Evolutionary conservation across 441 rosid species (phyloP), one percentile per base, ranked within the genome.

Genomic region (Aquilaria agallochum): DNA sequence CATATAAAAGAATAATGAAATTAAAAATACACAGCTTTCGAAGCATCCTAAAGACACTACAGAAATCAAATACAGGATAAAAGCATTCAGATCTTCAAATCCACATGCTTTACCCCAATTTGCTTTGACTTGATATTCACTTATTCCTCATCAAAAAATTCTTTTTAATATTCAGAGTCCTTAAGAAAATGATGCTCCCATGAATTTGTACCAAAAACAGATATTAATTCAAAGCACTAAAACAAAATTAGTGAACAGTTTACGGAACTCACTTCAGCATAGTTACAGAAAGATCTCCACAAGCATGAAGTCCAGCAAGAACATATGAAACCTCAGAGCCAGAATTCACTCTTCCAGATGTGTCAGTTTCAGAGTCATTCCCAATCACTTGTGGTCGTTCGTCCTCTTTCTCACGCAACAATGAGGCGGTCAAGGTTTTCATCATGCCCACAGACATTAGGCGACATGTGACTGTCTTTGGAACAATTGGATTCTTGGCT

Each of bases 261-360:
- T 46, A 44, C 47, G 48, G 69, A 54, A 83, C 91, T 81, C 74
- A 88, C 97, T 73, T 80, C 61, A 93, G 83, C 96, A 93, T 89
- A 53, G 92, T 88, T 62, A 88, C 92, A n/a, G 97, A 90, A 60
- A 90, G 91, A 83, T 93, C 96, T 20, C 98, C 98, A 58, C 98
- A 92, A 20, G 98, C 97, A 81, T 93, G 98, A 73, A 90, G 88
- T 58, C 98, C 97, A 62, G 98, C 89, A 68, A 93, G 95, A 70
- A 90, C 81, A 63, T 88, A 72, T 58, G 95, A 80, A 58, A 74
- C 67, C 33, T 66, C 59, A 71, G 36, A 56, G 30, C 64, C 77
- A 51, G 60, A 70, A 13, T 71, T 68, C 57, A 72, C 65, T 64
- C 66, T 65, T 50, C 54, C 45, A 58, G 14, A 56, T 50, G 51